Conservation (phyloP, 768 basidiomycete genomes). For the Naematelia encephala region DNA sequence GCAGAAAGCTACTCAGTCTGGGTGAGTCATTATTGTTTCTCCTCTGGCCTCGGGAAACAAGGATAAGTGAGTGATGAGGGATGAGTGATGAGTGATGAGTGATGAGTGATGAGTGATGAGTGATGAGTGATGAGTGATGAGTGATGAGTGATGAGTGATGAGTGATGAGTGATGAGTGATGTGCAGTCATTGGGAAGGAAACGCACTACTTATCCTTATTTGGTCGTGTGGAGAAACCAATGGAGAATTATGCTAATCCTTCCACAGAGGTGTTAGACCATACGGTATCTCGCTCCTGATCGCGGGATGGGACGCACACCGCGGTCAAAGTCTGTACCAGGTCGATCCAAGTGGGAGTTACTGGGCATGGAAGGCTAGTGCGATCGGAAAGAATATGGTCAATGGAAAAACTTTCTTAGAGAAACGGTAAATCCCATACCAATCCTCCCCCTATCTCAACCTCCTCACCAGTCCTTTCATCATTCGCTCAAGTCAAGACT, state of each 20-base stretch:
- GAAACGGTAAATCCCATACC: conserved; percentile 70
- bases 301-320: conserved; percentile 90
- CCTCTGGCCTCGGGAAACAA: conserved; percentile 7
- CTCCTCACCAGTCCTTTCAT: neutral
- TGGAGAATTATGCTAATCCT: neutral
- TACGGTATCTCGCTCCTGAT: conserved; percentile 96
- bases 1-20: conserved; percentile 98
- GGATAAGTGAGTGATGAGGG: no score
- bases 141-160: no score
- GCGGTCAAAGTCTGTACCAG: conserved; percentile 97
- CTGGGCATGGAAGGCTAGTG: conserved; percentile 99
- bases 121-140: no score
- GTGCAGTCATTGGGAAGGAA: neutral
- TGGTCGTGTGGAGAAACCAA: neutral
- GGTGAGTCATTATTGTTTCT: conserved; percentile 59
- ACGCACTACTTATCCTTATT: neutral
- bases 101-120: no score
- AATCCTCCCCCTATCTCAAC: neutral
- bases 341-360: conserved; percentile 98
- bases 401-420: conserved; percentile 99
- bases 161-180: no score
- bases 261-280: conserved; percentile 87
- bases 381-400: conserved; percentile 99
- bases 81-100: no score
- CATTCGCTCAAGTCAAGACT: neutral